Base-by-base conservation (phyloP, 306 rosid genomes). In the Casuarina cunninghamiana region DNA sequence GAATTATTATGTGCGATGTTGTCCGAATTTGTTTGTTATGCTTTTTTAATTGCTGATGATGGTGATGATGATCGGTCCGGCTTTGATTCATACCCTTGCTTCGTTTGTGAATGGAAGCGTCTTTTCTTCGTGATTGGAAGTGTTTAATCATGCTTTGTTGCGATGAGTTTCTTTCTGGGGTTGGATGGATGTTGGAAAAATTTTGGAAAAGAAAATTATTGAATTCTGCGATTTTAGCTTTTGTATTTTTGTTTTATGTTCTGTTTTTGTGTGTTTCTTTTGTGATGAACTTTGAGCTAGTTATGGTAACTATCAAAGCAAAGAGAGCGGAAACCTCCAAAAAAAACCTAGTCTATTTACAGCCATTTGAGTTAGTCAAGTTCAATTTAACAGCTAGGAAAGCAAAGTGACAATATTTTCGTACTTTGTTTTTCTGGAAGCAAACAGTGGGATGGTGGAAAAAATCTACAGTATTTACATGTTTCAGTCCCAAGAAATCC, bases 181-280 rank as follows among this genome's bases (percentile, higher is more conserved):
- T 39, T 66, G 35, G 48, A 38, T 38, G 78, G 15, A 41, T 73
- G 71, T 75, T 71, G 82, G 53, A 75, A 54, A 77, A 53, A 17
- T 2, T 19, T 43, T 17, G 68, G 38, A 6, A 41, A 53, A 48
- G 1, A 67, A 53, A 41, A 8, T 54, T 17, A 53, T 67, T 39
- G 50, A 53, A 16, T 3, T 72, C 63, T 38, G 53, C 7, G 17
- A 72, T 53, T 11, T 38, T 53, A 49, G 46, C 19, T 2, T 37
- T 63, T 5, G 32, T 26, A 26, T 26, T 26, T 26, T 26, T 26
- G 32, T 26, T 26, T 26, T 26, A 26, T 26, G 32, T 26, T 0
- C 32, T 37, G 0, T 0, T 15, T 63, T 63, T 6, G 5, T 11
- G 7, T 0, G 15, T 15, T 63, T 58, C 5, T 1, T 26, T 58